phyloP scores from a whole-genome alignment of 1,139 yeast species.

The Candida sp. region DNA sequence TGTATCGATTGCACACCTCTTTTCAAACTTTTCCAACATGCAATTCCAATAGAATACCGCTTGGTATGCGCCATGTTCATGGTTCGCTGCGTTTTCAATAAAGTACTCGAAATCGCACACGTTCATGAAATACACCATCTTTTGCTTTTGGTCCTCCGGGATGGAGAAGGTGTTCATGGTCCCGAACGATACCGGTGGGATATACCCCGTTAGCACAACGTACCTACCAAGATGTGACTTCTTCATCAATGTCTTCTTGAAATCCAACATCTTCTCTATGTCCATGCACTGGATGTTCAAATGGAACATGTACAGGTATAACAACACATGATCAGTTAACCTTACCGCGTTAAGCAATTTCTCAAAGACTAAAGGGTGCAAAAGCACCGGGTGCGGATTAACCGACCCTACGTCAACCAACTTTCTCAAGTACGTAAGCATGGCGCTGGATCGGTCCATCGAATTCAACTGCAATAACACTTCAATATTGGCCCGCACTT shows the following conservation, averaged over 20 bases:
- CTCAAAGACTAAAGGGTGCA: constrained; percentile 22
- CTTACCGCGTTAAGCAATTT: constrained; percentile 22
- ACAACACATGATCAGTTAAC: constrained; percentile 20
- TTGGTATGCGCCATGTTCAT: constrained; percentile 3
- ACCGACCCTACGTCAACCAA: constrained; percentile 25
- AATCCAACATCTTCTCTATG: constrained; percentile 15
- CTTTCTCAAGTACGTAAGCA: constrained; percentile 28
- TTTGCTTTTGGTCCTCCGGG: constrained; percentile 20
- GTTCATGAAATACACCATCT: constrained; percentile 36
- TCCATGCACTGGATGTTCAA: constrained; percentile 35
- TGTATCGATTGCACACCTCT: constrained; percentile 20
- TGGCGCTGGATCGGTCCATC: constrained; percentile 7
- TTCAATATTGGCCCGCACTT: too few species aligned
- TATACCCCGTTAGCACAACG: constrained; percentile 40
- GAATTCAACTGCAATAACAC: too few species aligned
- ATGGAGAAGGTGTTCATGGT: too few species aligned
- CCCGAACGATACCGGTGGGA: constrained; percentile 21
- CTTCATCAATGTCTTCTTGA: constrained; percentile 30
- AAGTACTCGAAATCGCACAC: constrained; percentile 30
- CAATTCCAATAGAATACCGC: constrained; percentile 39
- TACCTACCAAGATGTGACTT: constrained; percentile 18
- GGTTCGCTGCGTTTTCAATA: constrained; percentile 13
- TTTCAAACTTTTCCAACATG: constrained; percentile 42
- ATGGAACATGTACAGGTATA: constrained; percentile 37
- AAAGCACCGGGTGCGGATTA: constrained; percentile 28